Percentiles rank a stretch among this genome's conserved stretches.
Evolutionary conservation across 129 eudicot species (phyloP).

Genomic region (Artemisia tridentata): DNA sequence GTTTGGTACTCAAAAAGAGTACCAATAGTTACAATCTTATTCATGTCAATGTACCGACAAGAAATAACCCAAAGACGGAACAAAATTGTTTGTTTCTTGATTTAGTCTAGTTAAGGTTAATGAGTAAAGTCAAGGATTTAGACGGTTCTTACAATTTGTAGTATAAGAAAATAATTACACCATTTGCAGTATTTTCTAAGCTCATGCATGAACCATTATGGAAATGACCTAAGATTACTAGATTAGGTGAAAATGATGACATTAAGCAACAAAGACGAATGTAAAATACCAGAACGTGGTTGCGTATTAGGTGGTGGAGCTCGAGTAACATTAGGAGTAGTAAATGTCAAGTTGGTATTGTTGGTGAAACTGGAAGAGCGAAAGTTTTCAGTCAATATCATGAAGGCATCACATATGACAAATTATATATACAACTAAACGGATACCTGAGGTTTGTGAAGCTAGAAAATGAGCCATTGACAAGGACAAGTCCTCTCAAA

Average conservation of each 20-base stretch:
- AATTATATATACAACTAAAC: background rate
- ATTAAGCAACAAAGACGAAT: background rate
- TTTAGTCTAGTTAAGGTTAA: no score
- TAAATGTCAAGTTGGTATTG: slow-evolving; percentile 17
- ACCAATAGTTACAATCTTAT: no score
- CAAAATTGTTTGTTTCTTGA: no score
- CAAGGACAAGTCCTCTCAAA: slow-evolving; percentile 54
- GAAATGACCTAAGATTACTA: no score
- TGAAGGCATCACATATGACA: background rate
- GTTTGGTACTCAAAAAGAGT: no score
- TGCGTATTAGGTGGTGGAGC: slow-evolving; percentile 41
- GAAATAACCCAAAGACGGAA: no score
- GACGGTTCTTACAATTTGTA: no score
- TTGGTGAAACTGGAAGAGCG: slow-evolving; percentile 15
- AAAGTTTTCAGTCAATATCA: background rate
- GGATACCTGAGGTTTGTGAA: slow-evolving; percentile 50
- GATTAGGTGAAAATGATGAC: background rate
- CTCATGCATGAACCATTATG: no score
- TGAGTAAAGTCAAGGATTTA: no score
- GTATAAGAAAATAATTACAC: no score
- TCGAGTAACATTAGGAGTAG: slow-evolving; percentile 36
- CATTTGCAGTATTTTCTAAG: no score
- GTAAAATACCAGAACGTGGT: slow-evolving; percentile 46
- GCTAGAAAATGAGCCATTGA: slow-evolving; percentile 66
- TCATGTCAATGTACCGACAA: no score